Base-by-base conservation (phyloP, 2,329 filamentous ascomycete genomes). In the Cladophialophora psammophila region DNA sequence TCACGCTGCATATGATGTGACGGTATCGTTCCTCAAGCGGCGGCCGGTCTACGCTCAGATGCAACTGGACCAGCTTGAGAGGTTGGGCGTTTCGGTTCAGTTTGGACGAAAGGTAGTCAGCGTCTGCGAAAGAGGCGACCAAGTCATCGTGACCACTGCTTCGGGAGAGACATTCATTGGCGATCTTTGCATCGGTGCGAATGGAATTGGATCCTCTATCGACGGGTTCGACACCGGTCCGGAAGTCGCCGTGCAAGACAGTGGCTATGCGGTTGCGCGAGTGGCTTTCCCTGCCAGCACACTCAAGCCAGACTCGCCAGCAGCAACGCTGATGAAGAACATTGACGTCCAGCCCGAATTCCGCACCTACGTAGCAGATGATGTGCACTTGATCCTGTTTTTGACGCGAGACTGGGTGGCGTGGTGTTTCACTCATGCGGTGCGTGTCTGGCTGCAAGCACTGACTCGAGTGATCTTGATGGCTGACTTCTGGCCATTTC, bases 21-120 rank as follows among this genome's bases (percentile, higher is more conserved):
- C 55, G 34, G 55, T 63, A 13, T 54, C 60, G 9, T 63, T 63
- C 50, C 60, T 63, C 45, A 63, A 63, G 20, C 48, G 60, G 26
- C 60, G 60, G n/a, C 60, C 60, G 12, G 60, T 63, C 48, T 63
- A 63, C 50, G 60, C 60, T 20, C 60, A 42, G 35, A 63, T 63
- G 60, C 60, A 63, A 34, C 50, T 63, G 15, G 48, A 63, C 18
- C 60, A 63, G 18, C 18, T 40, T 9, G 40, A 55, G 8, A 20
- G 60, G 38, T 45, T 63, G 20, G 35, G 26, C 5, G 54, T 63
- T 20, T 48, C 60, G 36, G 35, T 63, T 15, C 50, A 20, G 8
- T 63, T 15, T 7, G 38, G 50, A 3, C 45, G 36, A 12, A 40
- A 55, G 15, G 60, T 63, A 1, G 48, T 55, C 12, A 35, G 20